Evolutionary conservation across 495 filamentous ascomycete genomes (phyloP), one percentile per base, ranked within the genome.

Genomic region (Jackrogersella multiformis): DNA sequence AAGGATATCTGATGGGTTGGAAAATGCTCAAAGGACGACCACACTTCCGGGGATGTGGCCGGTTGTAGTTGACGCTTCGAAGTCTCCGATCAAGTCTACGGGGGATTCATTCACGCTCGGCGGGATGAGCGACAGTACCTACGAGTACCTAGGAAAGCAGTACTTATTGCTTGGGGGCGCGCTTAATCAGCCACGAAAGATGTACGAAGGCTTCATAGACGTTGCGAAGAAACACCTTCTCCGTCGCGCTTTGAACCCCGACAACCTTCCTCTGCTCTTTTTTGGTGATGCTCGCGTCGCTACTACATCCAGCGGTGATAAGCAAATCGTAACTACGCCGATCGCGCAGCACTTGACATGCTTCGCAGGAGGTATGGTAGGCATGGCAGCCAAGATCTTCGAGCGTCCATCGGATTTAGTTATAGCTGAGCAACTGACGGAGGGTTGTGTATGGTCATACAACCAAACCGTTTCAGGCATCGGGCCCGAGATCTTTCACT

Each of bases 401-500:
- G 80, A 85, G 15, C 84, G 89, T 32, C 82, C 87, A 4, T 78
- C 83, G 2, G 92, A 97, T 70, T 75, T 96, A 46, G 85, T 89
- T 9, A 77, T 93, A 30, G 93, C 89, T 5, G 77, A 81, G 51
- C 88, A 92, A 69, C 79, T 97, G 15, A 92, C 92, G 0, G 90
- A 94, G 57, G 92, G 91, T 39, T 97, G 93, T 72, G 88, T 95
- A n/a, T 96, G 90, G 92, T 87, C 90, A 2, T 96, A 96, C 73
- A 86, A 89, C 60, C 77, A 82, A 23, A 91, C 89, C 3, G 53
- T 58, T 16, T 89, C 89, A 0, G 92, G 91, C 2, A 89, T 97
- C 65, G 92, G 90, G 79, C 93, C 93, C 0, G 93, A 97, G 74
- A 75, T 79, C 10, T 93, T 89, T 75, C 66, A 75, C 7, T 76